Evolutionary conservation across 306 rosid genomes (phyloP), one percentile per base, ranked within the genome.

Genomic region (Vigna unguiculata): DNA sequence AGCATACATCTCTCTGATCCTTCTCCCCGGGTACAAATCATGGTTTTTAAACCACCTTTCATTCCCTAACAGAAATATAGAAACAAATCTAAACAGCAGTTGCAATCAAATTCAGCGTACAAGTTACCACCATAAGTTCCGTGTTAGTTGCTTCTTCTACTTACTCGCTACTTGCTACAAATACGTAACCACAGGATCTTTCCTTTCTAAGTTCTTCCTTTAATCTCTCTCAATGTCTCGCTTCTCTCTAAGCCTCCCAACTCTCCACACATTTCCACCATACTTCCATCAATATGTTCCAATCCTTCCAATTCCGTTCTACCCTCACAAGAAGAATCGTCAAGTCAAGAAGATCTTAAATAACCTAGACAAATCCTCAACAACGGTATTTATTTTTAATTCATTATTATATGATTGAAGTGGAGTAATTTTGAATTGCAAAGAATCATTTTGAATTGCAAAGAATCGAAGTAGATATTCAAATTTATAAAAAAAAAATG

Each of bases 231-330:
- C 66, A 11, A 91, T 90, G 97, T 88, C 88, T 88, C 82, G 81
- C 38, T 34, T 88, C 78, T 53, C 32, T 25, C 3, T 25, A 25
- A 3, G 30, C 4, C 30, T 25, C 4, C 30, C 86, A 21, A 59
- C 76, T 51, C 86, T 88, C 83, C 86, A 85, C 71, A 76, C 82
- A 59, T 72, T 85, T 78, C 83, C 79, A 51, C 86, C 91, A 68
- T 58, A 60, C 66, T 71, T 85, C 41, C 76, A 75, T 80, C 88
- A 71, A 34, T 11, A 86, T 58, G 60, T 60, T 21, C 85, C 57
- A 22, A 11, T 57, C 30, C 41, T 54, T 59, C 19, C 66, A 53
- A 54, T 78, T 77, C 46, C 78, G 11, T 41, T 67, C 38, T 78
- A 53, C 19, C 63, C 14, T 78, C 82, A n/a, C 15, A 32, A 9